Evolutionary conservation across 2,329 filamentous ascomycete genomes (phyloP).

Genomic region (Arthrocladium fulminans): DNA sequence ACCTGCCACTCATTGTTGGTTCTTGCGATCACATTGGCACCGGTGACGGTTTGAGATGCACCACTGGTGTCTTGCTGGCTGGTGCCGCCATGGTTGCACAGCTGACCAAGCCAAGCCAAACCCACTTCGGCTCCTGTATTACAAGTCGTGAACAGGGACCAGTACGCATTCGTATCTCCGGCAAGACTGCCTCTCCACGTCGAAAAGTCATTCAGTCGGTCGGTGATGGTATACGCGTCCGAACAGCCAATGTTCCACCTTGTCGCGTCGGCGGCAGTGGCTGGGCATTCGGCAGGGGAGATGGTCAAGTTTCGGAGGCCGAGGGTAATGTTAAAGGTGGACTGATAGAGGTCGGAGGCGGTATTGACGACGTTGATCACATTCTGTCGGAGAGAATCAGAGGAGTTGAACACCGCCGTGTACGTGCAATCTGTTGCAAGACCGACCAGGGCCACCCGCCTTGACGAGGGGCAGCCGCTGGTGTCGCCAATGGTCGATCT

Average conservation of each 20-base stretch:
- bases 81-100: slow-evolving; percentile 57
- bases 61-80: slow-evolving; percentile 43
- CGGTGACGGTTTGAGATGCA: slow-evolving; percentile 61
- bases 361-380: slow-evolving; percentile 77
- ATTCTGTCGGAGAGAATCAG: slow-evolving; percentile 58
- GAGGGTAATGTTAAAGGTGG: slow-evolving; percentile 87
- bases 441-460: slow-evolving; percentile 83
- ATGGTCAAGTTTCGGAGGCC: slow-evolving; percentile 80
- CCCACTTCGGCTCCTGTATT: slow-evolving; percentile 77
- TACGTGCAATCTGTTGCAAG: slow-evolving; percentile 92
- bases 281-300: slow-evolving; percentile 65
- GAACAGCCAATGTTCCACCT: slow-evolving; percentile 79
- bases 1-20: slow-evolving; percentile 88
- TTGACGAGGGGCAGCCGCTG: slow-evolving; percentile 76
- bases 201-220: slow-evolving; percentile 80
- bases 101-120: slow-evolving; percentile 83
- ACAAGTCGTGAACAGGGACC: slow-evolving; percentile 79
- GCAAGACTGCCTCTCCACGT: slow-evolving; percentile 68
- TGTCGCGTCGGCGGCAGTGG: slow-evolving; percentile 54
- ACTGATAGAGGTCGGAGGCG: slow-evolving; percentile 80
- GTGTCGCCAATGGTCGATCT: slow-evolving; percentile 69
- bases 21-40: slow-evolving; percentile 80
- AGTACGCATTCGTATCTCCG: slow-evolving; percentile 77
- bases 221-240: slow-evolving; percentile 53
- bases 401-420: slow-evolving; percentile 59